phyloP scores from a whole-genome alignment of 148 eudicot species.

The Silene conica region DNA sequence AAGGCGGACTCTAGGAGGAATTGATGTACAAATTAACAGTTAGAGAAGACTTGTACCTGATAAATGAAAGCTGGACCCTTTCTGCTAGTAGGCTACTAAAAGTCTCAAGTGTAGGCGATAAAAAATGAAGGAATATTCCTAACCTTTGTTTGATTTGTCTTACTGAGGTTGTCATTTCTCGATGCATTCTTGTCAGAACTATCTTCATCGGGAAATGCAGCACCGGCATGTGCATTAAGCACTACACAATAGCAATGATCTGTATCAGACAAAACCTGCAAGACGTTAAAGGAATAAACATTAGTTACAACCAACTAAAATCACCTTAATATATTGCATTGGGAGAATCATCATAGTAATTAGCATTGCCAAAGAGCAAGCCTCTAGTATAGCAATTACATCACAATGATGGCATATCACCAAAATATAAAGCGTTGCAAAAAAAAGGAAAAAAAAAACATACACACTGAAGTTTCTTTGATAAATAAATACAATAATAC shows the following conservation, averaged over 20 bases:
- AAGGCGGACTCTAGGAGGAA: neutral
- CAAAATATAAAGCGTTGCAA: neutral
- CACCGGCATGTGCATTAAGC: conserved; percentile 86
- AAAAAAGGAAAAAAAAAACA: no score
- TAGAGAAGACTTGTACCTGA: neutral
- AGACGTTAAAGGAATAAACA: conserved; percentile 4
- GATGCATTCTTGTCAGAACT: conserved; percentile 31
- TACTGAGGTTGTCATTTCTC: conserved; percentile 36
- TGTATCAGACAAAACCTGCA: conserved; percentile 84
- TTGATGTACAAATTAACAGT: neutral
- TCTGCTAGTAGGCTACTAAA: no score
- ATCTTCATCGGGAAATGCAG: conserved; percentile 75
- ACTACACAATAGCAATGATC: conserved; percentile 98
- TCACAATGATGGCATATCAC: neutral
- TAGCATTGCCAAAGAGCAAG: neutral
- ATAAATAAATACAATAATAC: no score
- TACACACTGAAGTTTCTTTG: no score
- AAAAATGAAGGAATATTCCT: conserved; percentile 7
- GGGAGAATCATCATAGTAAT: neutral
- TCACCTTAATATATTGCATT: neutral
- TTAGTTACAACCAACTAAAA: neutral
- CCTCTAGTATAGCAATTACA: neutral
- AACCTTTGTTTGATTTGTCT: conserved; percentile 62
- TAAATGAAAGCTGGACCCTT: neutral
- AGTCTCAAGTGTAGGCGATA: no score